Percentiles rank a stretch among this genome's conserved stretches.
Conservation (phyloP, 257 asterid species). For the Solanum chmielewskii region DNA sequence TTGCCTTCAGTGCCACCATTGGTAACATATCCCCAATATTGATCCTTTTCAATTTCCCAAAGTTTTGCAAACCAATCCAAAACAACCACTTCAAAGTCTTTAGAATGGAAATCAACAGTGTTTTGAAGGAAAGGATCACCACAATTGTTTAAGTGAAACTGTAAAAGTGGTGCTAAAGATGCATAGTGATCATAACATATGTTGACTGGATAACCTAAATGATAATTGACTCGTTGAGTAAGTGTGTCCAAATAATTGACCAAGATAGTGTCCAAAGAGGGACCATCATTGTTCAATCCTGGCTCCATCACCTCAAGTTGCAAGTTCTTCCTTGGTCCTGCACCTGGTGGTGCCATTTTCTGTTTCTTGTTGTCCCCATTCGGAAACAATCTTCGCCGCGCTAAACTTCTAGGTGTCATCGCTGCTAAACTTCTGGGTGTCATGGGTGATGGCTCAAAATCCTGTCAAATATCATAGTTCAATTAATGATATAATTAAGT, state of each 20-base stretch:
- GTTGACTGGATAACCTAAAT: background rate
- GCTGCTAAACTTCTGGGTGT: background rate
- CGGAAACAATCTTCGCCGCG: background rate
- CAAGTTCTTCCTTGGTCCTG: background rate
- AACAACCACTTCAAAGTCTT: constrained; percentile 4
- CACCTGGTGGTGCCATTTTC: background rate
- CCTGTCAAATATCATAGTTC: background rate
- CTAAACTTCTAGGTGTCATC: background rate
- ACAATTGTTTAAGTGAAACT: background rate
- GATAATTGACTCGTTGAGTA: background rate
- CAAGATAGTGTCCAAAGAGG: background rate
- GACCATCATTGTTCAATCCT: background rate
- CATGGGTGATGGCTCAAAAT: background rate
- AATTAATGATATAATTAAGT: background rate
- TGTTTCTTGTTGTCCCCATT: background rate
- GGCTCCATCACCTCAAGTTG: background rate
- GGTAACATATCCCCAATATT: constrained; percentile 13
- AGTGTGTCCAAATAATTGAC: background rate
- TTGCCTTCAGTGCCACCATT: constrained; percentile 21
- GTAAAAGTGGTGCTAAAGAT: background rate
- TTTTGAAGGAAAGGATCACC: background rate
- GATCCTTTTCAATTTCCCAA: background rate
- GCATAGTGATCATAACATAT: background rate
- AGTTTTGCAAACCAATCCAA: constrained; percentile 8
- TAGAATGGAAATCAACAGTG: constrained; percentile 2